phyloP scores from a whole-genome alignment of 805 yeast species.

The Vanderwaltozyma verrucispora region DNA sequence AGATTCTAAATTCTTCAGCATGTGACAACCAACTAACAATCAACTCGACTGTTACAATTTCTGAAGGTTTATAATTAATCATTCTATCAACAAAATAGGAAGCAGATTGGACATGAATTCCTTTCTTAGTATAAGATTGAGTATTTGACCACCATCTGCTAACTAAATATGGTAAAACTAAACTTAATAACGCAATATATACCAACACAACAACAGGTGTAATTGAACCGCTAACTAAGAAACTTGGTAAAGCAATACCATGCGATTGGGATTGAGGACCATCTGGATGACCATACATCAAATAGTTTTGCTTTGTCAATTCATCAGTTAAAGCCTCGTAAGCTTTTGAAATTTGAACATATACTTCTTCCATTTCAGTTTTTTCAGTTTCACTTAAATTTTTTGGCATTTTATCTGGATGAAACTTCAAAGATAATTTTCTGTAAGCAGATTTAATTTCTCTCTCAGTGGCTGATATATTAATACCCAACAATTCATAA shows the following conservation, averaged over 20 bases:
- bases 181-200: constrained; percentile 66
- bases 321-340: constrained; percentile 94
- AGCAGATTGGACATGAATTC: constrained; percentile 80
- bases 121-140: constrained; percentile 69
- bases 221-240: constrained; percentile 73
- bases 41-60: constrained; percentile 43
- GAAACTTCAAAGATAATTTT: constrained; percentile 77
- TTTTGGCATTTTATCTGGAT: constrained; percentile 83
- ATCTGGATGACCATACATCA: constrained; percentile 93
- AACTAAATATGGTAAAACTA: constrained; percentile 69
- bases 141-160: constrained; percentile 86
- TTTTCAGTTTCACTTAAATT: constrained; percentile 46
- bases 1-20: constrained; percentile 52
- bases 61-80: constrained; percentile 66
- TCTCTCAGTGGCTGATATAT: constrained; percentile 57
- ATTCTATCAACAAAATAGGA: constrained; percentile 58
- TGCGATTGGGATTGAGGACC: constrained; percentile 86
- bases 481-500: constrained; percentile 70
- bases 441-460: constrained; percentile 77
- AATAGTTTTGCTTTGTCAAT: constrained; percentile 64
- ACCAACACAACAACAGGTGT: constrained; percentile 50
- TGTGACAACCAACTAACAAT: constrained; percentile 49
- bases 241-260: constrained; percentile 92
- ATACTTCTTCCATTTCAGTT: constrained; percentile 57
- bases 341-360: constrained; percentile 79